phyloP scores from a whole-genome alignment of 2,329 filamentous ascomycete genomes.

The Botrytis fragariae region DNA sequence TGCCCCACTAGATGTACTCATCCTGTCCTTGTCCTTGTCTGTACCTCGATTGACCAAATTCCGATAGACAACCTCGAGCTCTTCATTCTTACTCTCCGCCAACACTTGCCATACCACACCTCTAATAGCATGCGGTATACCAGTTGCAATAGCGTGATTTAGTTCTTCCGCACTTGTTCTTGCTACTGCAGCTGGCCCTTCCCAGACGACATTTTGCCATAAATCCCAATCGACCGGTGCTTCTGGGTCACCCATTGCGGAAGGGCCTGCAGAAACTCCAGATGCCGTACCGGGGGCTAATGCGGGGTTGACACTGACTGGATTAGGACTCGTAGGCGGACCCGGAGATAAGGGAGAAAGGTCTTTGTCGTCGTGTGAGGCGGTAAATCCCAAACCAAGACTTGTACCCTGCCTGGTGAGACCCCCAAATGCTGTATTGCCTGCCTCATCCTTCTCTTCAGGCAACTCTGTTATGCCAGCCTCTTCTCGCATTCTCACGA shows the following conservation, averaged over 20 bases:
- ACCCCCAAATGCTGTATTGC: constrained; percentile 44
- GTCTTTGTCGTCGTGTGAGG: constrained; percentile 34
- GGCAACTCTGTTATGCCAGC: constrained; percentile 54
- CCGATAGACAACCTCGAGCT: constrained; percentile 81
- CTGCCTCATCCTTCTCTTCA: constrained; percentile 43
- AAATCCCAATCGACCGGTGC: constrained; percentile 95
- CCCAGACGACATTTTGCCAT: constrained; percentile 94
- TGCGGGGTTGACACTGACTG: constrained; percentile 63
- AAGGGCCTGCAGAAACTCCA: constrained; percentile 73
- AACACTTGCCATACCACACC: constrained; percentile 99
- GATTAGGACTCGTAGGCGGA: constrained; percentile 46
- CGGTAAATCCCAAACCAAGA: constrained; percentile 43
- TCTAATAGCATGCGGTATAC: constrained; percentile 90
- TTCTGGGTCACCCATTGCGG: constrained; percentile 61
- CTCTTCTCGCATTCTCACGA: constrained; percentile 73
- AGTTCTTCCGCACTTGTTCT: constrained; percentile 86
- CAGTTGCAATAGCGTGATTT: constrained; percentile 84
- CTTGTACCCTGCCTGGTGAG: constrained; percentile 43
- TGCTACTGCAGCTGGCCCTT: constrained; percentile 84
- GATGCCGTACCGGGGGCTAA: constrained; percentile 83
- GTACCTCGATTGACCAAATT: constrained; percentile 78
- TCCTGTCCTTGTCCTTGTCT: constrained; percentile 71
- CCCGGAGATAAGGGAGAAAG: constrained; percentile 45
- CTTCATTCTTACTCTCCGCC: constrained; percentile 90
- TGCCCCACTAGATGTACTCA: constrained; percentile 40